A percentile compares a stretch with the other conserved stretches of the same genome.
phyloP scores from a whole-genome alignment of 2,329 filamentous ascomycete species.

The Podosphaera xanthii region DNA sequence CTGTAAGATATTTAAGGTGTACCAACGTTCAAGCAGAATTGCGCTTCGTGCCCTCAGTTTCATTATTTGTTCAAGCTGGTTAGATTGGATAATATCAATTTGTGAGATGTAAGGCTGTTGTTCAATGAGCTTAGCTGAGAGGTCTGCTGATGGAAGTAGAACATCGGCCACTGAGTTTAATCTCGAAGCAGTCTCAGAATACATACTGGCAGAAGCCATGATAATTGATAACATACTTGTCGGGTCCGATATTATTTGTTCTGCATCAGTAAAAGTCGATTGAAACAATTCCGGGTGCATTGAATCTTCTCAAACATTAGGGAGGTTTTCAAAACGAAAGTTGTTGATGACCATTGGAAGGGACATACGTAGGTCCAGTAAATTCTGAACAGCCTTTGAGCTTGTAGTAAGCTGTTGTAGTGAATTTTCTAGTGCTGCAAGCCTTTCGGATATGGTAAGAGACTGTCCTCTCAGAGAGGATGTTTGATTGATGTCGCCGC shows the following conservation, averaged over 20 bases:
- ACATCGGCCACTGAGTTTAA: constrained; percentile 16
- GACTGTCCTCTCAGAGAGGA: constrained; percentile 1
- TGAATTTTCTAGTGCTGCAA: constrained; percentile 8
- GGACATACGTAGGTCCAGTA: constrained; percentile 14
- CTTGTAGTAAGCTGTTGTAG: constrained; percentile 13
- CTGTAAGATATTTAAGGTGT: constrained; percentile 12
- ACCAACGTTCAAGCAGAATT: constrained; percentile 15
- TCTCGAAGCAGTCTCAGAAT: constrained; percentile 15
- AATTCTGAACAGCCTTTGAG: constrained; percentile 14
- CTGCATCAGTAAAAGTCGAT: constrained; percentile 8
- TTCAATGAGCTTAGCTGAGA: constrained; percentile 15
- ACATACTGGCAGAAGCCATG: constrained; percentile 15
- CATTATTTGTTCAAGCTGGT: constrained; percentile 13
- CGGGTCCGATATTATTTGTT: constrained; percentile 13
- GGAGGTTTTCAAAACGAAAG: constrained; percentile 4
- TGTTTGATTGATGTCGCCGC: constrained; percentile 7
- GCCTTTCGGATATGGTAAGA: constrained; percentile 4
- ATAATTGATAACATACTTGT: constrained; percentile 12
- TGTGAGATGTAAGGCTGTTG: constrained; percentile 15
- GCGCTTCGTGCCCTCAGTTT: constrained; percentile 14
- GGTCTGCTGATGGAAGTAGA: constrained; percentile 13
- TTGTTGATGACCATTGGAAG: background rate
- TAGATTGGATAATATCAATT: constrained; percentile 13
- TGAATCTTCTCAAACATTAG: constrained; percentile 8
- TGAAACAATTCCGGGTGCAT: constrained; percentile 16